Evolutionary conservation across 331 rosid species (phyloP).

Genomic region (Acacia concinna): DNA sequence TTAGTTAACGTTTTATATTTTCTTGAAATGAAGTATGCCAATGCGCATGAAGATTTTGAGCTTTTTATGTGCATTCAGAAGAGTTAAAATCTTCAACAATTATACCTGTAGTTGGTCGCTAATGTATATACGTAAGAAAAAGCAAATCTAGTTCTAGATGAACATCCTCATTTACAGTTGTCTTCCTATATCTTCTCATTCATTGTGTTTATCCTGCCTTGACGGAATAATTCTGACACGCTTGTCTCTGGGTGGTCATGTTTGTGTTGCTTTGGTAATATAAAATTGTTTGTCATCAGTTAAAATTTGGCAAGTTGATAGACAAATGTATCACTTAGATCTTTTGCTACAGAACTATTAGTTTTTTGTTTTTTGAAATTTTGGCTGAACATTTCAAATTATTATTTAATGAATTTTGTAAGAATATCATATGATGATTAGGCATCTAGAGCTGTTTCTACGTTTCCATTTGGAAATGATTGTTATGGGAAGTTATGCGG

Average conservation of each 20-base stretch:
- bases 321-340: neutral
- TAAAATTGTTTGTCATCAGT: neutral
- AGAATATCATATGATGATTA: neutral
- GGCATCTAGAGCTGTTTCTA: neutral
- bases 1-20: neutral
- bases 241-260: neutral
- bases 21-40: neutral
- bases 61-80: neutral
- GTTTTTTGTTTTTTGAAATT: neutral
- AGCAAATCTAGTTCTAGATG: neutral
- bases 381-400: neutral
- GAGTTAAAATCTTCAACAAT: neutral
- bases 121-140: neutral
- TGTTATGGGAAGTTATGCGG: neutral
- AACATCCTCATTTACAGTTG: neutral
- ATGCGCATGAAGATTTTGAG: neutral
- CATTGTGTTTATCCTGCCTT: neutral
- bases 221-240: neutral
- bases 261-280: neutral
- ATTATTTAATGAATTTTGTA: neutral
- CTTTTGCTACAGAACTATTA: neutral
- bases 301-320: neutral
- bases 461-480: slow-evolving; percentile 1
- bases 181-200: neutral
- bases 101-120: neutral